A percentile compares a stretch with the other conserved stretches of the same genome.
These are phyloP conservation scores for Salix caprea DNA, from an alignment of 345 rosid species.

Conservation along the genomic window DNA sequence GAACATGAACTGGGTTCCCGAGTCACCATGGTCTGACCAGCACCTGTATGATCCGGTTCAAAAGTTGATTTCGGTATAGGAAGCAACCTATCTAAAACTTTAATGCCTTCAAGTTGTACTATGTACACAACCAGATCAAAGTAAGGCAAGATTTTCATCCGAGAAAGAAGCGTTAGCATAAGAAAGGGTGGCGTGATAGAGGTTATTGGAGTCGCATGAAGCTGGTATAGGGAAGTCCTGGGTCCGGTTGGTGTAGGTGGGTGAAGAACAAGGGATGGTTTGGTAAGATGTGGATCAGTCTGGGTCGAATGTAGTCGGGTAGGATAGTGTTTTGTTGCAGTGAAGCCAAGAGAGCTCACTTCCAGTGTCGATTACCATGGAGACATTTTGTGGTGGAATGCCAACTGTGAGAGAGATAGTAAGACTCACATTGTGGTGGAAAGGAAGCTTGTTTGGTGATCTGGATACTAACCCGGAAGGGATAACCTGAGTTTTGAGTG, in stretches of 20 bases:
- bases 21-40: conserved; percentile 93
- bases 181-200: conserved; percentile 70
- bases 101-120: conserved; percentile 79
- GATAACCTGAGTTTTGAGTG: conserved; percentile 49
- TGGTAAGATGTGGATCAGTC: conserved; percentile 58
- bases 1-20: conserved; percentile 88
- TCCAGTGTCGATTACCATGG: conserved; percentile 90
- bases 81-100: conserved; percentile 52
- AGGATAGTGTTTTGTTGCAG: conserved; percentile 45
- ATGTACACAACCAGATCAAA: conserved; percentile 85
- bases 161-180: conserved; percentile 84
- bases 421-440: conserved; percentile 76
- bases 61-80: conserved; percentile 55
- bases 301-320: conserved; percentile 51
- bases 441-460: conserved; percentile 64
- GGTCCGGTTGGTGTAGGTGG: conserved; percentile 61
- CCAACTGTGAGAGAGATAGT: conserved; percentile 71
- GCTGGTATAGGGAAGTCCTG: conserved; percentile 72
- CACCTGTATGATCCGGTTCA: conserved; percentile 84
- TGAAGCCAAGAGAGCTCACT: conserved; percentile 90
- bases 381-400: conserved; percentile 79
- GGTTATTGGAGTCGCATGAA: conserved; percentile 67
- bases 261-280: conserved; percentile 61
- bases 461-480: conserved; percentile 35
- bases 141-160: conserved; percentile 78